Evolutionary conservation across 257 asterid species (phyloP).

Genomic region (Datura wrightii): DNA sequence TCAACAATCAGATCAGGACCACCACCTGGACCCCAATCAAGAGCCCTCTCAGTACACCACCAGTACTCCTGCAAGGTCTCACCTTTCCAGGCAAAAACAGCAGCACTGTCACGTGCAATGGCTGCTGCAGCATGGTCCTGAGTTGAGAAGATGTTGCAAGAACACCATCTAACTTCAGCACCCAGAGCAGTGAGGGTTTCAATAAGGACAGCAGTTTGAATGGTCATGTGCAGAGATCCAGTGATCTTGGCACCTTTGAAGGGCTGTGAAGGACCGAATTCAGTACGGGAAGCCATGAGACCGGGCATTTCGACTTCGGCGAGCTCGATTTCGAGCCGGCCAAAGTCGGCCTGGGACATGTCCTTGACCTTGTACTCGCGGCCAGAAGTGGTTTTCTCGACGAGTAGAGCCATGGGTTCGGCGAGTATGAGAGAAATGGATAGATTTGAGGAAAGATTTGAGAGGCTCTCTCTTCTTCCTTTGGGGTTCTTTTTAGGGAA

Average conservation of each 20-base stretch:
- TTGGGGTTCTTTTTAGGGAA: background rate
- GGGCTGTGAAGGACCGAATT: constrained; percentile 78
- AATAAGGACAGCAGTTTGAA: constrained; percentile 81
- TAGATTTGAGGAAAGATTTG: background rate
- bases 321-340: constrained; percentile 82
- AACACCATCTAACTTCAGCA: constrained; percentile 94
- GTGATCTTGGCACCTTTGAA: constrained; percentile 79
- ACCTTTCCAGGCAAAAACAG: constrained; percentile 93
- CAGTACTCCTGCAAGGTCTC: constrained; percentile 83
- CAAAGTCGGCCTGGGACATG: constrained; percentile 92
- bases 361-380: constrained; percentile 92
- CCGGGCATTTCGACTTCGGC: constrained; percentile 96
- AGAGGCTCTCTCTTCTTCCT: background rate
- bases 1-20: constrained; percentile 88
- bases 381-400: constrained; percentile 78
- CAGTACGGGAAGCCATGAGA: constrained; percentile 73
- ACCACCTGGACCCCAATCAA: constrained; percentile 89
- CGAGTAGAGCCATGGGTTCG: constrained; percentile 63
- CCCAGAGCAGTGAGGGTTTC: constrained; percentile 83
- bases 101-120: constrained; percentile 86
- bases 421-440: background rate
- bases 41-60: constrained; percentile 96
- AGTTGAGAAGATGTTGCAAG: constrained; percentile 88
- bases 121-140: constrained; percentile 93
- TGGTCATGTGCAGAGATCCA: constrained; percentile 86